These are phyloP conservation scores for Xylariales sp. DNA, from an alignment of 2,329 filamentous ascomycete genomes.

Conservation along the genomic window DNA sequence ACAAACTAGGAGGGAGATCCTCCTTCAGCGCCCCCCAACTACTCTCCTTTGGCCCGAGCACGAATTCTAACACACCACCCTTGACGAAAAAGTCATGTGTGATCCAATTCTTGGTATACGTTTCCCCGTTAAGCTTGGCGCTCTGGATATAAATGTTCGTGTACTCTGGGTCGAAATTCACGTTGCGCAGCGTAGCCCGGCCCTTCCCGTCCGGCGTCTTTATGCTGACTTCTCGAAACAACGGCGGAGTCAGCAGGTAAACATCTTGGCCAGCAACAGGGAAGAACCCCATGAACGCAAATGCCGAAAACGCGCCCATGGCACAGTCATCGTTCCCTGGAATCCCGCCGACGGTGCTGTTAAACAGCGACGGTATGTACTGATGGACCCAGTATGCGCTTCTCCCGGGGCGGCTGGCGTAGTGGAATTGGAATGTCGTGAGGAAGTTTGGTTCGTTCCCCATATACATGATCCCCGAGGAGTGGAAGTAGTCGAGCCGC, in stretches of 20 bases:
- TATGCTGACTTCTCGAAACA: slow-evolving; percentile 61
- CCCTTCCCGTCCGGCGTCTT: slow-evolving; percentile 51
- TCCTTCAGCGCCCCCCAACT: slow-evolving; percentile 67
- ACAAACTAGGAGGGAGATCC: slow-evolving; percentile 69
- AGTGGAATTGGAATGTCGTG: slow-evolving; percentile 70
- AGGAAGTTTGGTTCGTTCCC: slow-evolving; percentile 71
- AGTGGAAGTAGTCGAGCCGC: slow-evolving; percentile 74
- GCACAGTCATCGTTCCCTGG: slow-evolving; percentile 68
- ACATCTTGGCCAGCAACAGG: slow-evolving; percentile 66
- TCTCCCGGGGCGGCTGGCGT: slow-evolving; percentile 71
- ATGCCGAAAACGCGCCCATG: slow-evolving; percentile 65
- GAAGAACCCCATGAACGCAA: slow-evolving; percentile 65
- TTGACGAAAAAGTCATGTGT: slow-evolving; percentile 71
- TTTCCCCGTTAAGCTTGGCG: slow-evolving; percentile 66
- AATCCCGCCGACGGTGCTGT: slow-evolving; percentile 69
- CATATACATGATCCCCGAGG: slow-evolving; percentile 74
- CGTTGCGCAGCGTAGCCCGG: slow-evolving; percentile 63
- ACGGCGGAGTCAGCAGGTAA: slow-evolving; percentile 63
- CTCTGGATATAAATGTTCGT: slow-evolving; percentile 69
- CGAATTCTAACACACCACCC: slow-evolving; percentile 69
- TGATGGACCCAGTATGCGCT: slow-evolving; percentile 66
- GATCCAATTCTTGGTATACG: slow-evolving; percentile 72
- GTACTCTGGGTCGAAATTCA: slow-evolving; percentile 49
- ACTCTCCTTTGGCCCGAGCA: slow-evolving; percentile 65
- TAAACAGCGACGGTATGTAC: slow-evolving; percentile 76